Conservation (phyloP, 805 yeast genomes). For the Wickerhamiella kurtzmanii region DNA sequence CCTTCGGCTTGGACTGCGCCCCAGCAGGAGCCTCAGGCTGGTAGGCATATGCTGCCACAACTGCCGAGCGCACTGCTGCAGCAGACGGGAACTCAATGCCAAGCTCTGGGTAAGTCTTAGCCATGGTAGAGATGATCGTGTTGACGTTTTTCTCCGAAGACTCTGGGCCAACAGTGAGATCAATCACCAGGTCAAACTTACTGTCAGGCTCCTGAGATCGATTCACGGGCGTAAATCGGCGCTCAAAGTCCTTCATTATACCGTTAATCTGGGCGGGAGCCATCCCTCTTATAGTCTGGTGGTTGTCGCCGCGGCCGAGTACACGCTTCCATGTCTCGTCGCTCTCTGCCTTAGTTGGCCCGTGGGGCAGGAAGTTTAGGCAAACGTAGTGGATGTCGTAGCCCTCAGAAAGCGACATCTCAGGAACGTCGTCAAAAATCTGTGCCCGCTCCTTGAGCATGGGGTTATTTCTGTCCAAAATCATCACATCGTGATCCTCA, state of each 20-base stretch:
- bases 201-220: conserved; percentile 41
- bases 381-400: conserved; percentile 47
- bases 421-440: conserved; percentile 41
- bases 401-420: conserved; percentile 31
- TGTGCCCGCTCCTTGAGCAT: conserved; percentile 53
- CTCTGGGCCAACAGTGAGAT: conserved; percentile 35
- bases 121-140: conserved; percentile 30
- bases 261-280: conserved; percentile 38
- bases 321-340: conserved; percentile 48
- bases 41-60: conserved; percentile 39
- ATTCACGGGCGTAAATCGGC: conserved; percentile 51
- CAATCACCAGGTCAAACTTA: conserved; percentile 50
- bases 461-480: conserved; percentile 79
- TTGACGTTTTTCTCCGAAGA: conserved; percentile 41
- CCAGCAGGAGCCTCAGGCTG: conserved; percentile 36
- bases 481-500: conserved; percentile 35
- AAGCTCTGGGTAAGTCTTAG: conserved; percentile 26
- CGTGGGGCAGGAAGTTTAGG: conserved; percentile 46
- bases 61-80: conserved; percentile 33
- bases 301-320: conserved; percentile 64
- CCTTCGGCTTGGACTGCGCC: not conserved
- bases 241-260: conserved; percentile 63
- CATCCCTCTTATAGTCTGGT: conserved; percentile 58
- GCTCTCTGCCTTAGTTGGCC: conserved; percentile 31
- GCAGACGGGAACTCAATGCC: conserved; percentile 28